phyloP scores from a whole-genome alignment of 345 rosid species.

The Aquilaria malaccensis region DNA sequence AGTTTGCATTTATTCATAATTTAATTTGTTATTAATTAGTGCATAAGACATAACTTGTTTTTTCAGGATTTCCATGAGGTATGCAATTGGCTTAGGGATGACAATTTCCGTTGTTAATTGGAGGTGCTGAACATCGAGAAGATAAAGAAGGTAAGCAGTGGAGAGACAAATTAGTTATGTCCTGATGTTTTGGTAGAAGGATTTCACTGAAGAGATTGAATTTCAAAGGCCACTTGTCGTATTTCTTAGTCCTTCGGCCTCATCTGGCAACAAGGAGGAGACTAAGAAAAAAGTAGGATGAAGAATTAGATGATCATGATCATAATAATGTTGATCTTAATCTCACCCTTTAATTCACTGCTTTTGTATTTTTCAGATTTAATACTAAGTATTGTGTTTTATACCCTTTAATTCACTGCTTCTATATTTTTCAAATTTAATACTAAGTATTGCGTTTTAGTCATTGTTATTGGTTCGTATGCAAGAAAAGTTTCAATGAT shows the following conservation, averaged over 20 bases:
- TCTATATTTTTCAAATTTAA: too few species aligned
- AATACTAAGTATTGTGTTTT: too few species aligned
- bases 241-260: background rate
- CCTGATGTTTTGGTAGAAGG: background rate
- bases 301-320: background rate
- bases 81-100: too few species aligned
- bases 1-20: too few species aligned
- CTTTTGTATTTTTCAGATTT: too few species aligned
- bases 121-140: background rate
- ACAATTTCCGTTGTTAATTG: too few species aligned
- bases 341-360: background rate
- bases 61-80: too few species aligned
- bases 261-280: background rate
- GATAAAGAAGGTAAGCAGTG: background rate
- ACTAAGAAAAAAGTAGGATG: slow-evolving; percentile 1
- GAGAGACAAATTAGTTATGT: slow-evolving; percentile 8
- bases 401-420: background rate
- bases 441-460: too few species aligned
- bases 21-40: too few species aligned
- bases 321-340: slow-evolving; percentile 4
- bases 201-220: slow-evolving; percentile 1
- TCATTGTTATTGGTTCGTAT: too few species aligned
- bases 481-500: too few species aligned
- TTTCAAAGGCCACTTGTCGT: slow-evolving; percentile 6
- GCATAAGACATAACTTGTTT: too few species aligned